Percentiles rank a stretch among this genome's conserved stretches.
Conservation (phyloP, 305 asterid genomes). For the Nicotiana rustica region DNA sequence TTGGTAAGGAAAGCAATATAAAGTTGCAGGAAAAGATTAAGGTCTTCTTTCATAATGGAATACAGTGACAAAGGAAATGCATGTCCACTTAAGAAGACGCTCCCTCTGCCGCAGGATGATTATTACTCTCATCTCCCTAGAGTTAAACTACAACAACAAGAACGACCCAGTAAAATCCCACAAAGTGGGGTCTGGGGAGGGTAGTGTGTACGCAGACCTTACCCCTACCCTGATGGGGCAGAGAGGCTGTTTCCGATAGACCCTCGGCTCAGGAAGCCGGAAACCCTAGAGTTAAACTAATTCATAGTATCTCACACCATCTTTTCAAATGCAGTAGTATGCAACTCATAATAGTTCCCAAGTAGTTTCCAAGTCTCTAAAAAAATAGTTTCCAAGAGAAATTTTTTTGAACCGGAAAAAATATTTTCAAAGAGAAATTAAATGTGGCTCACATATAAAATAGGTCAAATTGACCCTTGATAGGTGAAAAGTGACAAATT, state of each 20-base stretch:
- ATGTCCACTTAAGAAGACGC: conserved; percentile 19
- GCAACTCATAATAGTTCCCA: conserved; percentile 5
- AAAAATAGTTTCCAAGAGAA: conserved; percentile 4
- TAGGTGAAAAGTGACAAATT: background rate
- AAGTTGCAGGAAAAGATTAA: conserved; percentile 8
- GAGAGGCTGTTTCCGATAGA: no score
- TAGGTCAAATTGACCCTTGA: conserved; percentile 1
- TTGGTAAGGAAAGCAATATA: no score
- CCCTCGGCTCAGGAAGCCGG: no score
- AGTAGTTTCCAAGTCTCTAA: conserved; percentile 4
- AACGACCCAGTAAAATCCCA: no score
- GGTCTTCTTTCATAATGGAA: conserved; percentile 19
- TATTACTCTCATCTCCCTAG: background rate
- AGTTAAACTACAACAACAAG: no score
- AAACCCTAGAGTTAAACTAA: background rate
- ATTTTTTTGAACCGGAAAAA: background rate
- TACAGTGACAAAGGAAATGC: conserved; percentile 17
- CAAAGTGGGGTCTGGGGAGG: no score
- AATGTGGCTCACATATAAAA: background rate
- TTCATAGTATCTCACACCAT: background rate
- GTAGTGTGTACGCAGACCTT: no score
- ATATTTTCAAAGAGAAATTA: conserved; percentile 7
- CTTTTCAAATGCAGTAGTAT: conserved; percentile 12
- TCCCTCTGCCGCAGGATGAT: conserved; percentile 3
- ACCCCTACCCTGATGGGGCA: no score